Conservation (phyloP, 2,329 filamentous ascomycete genomes). For the Fusarium nurragi region DNA sequence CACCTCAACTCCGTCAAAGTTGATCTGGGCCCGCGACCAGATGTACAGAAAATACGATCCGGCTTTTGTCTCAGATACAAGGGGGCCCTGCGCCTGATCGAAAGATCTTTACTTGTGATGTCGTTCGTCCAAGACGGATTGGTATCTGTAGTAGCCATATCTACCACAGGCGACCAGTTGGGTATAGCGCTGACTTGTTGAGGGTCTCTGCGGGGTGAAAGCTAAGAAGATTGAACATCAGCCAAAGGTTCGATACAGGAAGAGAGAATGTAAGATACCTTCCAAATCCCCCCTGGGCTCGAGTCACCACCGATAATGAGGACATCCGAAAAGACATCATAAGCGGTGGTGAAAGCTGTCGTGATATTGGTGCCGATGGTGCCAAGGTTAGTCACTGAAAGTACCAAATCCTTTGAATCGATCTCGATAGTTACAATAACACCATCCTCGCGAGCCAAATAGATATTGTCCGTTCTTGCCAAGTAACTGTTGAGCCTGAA, state of each 20-base stretch:
- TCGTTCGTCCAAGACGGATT: conserved; percentile 41
- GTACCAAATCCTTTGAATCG: conserved; percentile 64
- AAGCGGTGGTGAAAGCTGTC: conserved; percentile 82
- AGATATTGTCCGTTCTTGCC: conserved; percentile 78
- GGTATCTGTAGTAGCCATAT: conserved; percentile 60
- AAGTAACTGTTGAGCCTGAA: conserved; percentile 71
- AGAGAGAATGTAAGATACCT: conserved; percentile 57
- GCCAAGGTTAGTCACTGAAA: conserved; percentile 67
- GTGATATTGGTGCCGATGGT: conserved; percentile 77
- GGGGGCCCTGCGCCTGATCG: conserved; percentile 6
- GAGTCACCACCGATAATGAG: conserved; percentile 81
- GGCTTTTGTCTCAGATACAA: conserved; percentile 45
- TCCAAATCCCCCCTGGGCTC: conserved; percentile 80
- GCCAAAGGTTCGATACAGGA: neutral
- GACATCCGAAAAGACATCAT: conserved; percentile 75
- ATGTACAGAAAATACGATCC: conserved; percentile 72
- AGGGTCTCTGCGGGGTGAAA: conserved; percentile 63
- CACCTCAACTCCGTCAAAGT: conserved; percentile 74
- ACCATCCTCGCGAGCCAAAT: conserved; percentile 89
- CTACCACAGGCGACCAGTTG: conserved; percentile 70
- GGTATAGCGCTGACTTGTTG: conserved; percentile 61
- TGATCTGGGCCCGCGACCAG: conserved; percentile 69
- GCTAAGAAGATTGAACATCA: conserved; percentile 47
- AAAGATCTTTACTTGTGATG: neutral
- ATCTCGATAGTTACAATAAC: conserved; percentile 78